Conservation (phyloP, 441 rosid genomes). For the Gossypium aridum region DNA sequence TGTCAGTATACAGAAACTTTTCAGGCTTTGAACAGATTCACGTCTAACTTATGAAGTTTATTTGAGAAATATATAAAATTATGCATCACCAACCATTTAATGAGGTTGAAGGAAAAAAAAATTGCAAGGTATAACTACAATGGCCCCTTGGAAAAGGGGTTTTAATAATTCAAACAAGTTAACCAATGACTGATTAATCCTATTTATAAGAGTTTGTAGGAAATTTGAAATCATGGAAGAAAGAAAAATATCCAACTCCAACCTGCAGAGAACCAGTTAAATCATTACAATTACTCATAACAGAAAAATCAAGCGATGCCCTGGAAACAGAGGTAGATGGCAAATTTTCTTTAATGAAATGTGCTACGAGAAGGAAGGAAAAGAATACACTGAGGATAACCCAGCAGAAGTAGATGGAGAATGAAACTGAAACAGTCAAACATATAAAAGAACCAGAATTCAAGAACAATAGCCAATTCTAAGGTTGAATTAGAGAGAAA, state of each 20-base stretch:
- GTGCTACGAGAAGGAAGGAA: neutral
- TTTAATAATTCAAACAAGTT: slow-evolving; percentile 5
- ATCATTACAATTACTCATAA: neutral
- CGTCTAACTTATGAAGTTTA: slow-evolving; percentile 1
- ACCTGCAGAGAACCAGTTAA: neutral
- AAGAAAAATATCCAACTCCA: neutral
- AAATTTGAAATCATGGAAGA: slow-evolving; percentile 1
- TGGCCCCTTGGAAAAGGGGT: neutral
- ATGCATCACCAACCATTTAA: neutral
- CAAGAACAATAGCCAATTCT: neutral
- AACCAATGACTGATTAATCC: neutral
- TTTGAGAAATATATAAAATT: neutral
- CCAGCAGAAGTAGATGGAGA: neutral
- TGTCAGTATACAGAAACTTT: neutral
- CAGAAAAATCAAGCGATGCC: neutral
- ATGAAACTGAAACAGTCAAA: neutral
- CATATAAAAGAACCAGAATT: neutral
- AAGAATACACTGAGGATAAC: neutral
- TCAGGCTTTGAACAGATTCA: neutral
- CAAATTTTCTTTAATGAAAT: slow-evolving; percentile 1
- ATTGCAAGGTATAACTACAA: neutral
- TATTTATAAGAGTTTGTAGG: neutral
- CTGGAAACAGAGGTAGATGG: neutral
- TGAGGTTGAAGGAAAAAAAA: slow-evolving; percentile 9
- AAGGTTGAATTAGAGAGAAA: neutral